Conservation (phyloP, 352 stramenopile species). For the Phytopythium kandeliae region DNA sequence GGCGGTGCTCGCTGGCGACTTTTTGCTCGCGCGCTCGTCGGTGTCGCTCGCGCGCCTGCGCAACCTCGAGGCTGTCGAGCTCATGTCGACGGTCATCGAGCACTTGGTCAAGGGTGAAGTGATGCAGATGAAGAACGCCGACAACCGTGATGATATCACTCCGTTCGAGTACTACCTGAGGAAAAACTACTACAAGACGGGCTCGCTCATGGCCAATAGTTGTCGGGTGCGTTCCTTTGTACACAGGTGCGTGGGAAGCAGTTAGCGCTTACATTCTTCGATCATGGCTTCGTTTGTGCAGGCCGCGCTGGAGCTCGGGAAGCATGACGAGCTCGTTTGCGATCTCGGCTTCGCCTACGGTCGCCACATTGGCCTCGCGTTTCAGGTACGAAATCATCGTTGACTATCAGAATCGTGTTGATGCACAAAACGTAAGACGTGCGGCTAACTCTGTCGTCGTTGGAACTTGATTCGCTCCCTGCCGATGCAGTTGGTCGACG, state of each 20-base stretch:
- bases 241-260: no score
- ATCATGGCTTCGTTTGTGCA: constrained; percentile 1
- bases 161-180: constrained; percentile 95
- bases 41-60: constrained; percentile 93
- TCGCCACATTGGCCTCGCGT: constrained; percentile 96
- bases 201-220: constrained; percentile 97
- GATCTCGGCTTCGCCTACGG: constrained; percentile 94
- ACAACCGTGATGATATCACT: constrained; percentile 53
- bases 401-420: not conserved
- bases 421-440: no score
- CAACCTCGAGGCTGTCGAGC: constrained; percentile 94
- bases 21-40: constrained; percentile 94
- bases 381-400: constrained; percentile 80
- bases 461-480: not conserved
- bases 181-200: constrained; percentile 99
- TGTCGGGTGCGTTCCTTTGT: constrained; percentile 69
- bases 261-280: not conserved
- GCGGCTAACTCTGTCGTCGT: not conserved
- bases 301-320: constrained; percentile 90
- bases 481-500: constrained; percentile 90
- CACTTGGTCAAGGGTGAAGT: constrained; percentile 99
- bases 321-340: constrained; percentile 81
- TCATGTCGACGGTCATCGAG: constrained; percentile 98
- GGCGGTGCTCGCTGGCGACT: constrained; percentile 97
- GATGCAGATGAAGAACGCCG: constrained; percentile 96